Evolutionary conservation across 2,329 filamentous ascomycete genomes (phyloP).

Genomic region (Trichoderma asperellum): DNA sequence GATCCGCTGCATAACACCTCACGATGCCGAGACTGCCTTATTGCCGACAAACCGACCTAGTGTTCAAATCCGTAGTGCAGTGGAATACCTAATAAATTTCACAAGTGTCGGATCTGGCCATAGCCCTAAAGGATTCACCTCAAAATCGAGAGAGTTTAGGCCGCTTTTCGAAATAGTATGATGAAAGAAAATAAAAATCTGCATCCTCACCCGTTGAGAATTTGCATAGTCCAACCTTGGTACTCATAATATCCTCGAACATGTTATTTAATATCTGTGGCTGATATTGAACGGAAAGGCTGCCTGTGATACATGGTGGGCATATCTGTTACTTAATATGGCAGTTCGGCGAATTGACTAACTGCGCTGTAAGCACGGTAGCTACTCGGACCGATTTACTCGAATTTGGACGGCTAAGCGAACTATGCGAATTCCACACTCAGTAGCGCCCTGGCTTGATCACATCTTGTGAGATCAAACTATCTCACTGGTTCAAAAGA

Average conservation of each 20-base stretch:
- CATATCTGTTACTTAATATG: not conserved
- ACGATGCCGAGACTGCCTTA: not conserved
- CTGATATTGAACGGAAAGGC: not conserved
- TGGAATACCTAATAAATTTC: not conserved
- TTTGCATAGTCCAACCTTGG: not conserved
- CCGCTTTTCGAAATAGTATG: not conserved
- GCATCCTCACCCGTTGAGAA: not conserved
- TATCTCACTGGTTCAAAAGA: not conserved
- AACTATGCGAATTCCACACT: not conserved
- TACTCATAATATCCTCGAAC: not conserved
- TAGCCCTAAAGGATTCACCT: not conserved
- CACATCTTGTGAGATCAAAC: not conserved
- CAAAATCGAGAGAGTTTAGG: too few species aligned
- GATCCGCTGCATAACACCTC: not conserved
- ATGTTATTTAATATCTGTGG: not conserved
- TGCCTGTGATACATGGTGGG: not conserved
- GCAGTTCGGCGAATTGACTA: not conserved
- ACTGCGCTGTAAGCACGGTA: not conserved
- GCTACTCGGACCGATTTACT: not conserved
- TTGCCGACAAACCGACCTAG: not conserved
- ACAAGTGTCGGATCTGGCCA: not conserved
- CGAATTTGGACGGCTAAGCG: not conserved
- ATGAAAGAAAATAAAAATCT: not conserved
- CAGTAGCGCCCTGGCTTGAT: not conserved
- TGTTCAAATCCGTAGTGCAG: not conserved